phyloP scores from a whole-genome alignment of 768 basidiomycete genomes.

The Lentinula boryana region DNA sequence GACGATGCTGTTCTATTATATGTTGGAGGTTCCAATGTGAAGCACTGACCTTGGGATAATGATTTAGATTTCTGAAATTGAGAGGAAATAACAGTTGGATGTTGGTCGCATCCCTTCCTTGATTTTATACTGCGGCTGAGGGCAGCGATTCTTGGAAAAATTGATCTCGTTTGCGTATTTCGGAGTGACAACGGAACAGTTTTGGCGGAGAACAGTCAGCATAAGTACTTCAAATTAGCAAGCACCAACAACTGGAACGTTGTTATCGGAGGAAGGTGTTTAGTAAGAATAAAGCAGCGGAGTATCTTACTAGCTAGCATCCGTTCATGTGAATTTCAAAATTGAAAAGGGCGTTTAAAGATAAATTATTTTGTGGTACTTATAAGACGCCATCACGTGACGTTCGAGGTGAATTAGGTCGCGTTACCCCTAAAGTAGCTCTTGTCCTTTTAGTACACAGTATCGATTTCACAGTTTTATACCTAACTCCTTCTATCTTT shows the following conservation, averaged over 20 bases:
- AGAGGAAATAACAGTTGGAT: neutral
- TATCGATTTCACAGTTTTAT: neutral
- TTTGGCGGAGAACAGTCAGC: neutral
- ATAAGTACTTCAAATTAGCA: neutral
- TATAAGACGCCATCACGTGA: neutral
- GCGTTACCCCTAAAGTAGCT: neutral
- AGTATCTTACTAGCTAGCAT: neutral
- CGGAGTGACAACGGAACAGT: neutral
- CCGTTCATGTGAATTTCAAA: neutral
- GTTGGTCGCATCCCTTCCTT: neutral
- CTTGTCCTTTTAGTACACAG: neutral
- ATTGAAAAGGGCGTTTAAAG: neutral
- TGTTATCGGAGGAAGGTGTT: neutral
- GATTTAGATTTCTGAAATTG: neutral
- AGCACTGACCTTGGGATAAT: neutral
- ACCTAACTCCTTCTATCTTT: neutral
- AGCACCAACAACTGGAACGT: neutral
- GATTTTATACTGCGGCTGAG: neutral
- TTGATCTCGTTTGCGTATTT: neutral
- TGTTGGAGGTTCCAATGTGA: neutral
- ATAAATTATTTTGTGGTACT: too few relatives aligned
- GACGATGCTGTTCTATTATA: neutral
- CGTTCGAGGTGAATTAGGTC: too few relatives aligned
- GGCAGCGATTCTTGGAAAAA: neutral
- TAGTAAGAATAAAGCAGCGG: neutral